Percentiles rank a stretch among this genome's conserved stretches.
phyloP scores from a whole-genome alignment of 2,329 filamentous ascomycete genomes.

The Elsinoe fawcettii region DNA sequence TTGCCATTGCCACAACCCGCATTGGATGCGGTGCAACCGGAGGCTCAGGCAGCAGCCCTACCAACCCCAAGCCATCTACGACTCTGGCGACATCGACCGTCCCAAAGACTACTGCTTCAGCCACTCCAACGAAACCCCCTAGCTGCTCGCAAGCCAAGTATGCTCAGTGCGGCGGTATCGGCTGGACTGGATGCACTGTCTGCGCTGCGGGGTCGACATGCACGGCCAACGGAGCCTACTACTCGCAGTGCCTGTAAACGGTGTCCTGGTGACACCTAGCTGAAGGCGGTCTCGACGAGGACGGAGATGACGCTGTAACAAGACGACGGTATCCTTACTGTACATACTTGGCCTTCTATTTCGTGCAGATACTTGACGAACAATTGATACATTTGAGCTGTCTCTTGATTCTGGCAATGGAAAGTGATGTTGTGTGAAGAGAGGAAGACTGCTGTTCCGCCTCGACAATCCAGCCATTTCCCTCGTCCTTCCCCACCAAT shows the following conservation, averaged over 20 bases:
- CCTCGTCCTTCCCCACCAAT: background rate
- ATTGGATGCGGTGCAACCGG: conserved; percentile 39
- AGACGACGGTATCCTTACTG: background rate
- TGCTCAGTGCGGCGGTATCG: conserved; percentile 29
- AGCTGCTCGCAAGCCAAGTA: conserved; percentile 13
- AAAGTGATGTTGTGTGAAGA: background rate
- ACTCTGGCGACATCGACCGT: background rate
- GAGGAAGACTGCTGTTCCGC: background rate
- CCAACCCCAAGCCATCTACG: background rate
- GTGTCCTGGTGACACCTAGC: background rate
- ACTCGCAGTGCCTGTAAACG: conserved; percentile 30
- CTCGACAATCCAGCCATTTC: background rate
- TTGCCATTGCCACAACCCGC: conserved; percentile 42
- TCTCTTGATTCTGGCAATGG: background rate
- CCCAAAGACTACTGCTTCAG: background rate
- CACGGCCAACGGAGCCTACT: conserved; percentile 28
- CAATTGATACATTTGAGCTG: background rate
- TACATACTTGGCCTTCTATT: background rate
- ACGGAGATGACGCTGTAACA: background rate
- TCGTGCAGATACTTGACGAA: background rate
- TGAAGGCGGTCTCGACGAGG: background rate
- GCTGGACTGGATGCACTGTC: conserved; percentile 30
- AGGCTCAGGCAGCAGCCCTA: background rate
- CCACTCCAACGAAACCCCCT: conserved; percentile 11
- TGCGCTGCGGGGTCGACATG: conserved; percentile 31